Conservation (phyloP, 2,329 filamentous ascomycete species). For the Trichocomaceae sp. region DNA sequence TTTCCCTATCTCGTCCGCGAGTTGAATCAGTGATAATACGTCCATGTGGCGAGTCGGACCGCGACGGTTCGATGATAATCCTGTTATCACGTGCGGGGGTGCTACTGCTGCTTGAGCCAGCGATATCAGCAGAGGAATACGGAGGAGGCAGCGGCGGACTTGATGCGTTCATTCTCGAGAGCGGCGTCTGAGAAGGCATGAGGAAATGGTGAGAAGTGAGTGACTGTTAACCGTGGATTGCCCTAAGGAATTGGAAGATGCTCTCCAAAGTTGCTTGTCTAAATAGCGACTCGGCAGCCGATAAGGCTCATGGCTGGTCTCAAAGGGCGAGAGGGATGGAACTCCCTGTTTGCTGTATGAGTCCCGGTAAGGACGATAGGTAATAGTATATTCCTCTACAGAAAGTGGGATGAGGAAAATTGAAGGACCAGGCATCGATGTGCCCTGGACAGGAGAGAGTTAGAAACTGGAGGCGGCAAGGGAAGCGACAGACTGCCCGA, state of each 20-base stretch:
- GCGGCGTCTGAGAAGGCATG: conserved; percentile 1
- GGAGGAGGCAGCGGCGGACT: background rate
- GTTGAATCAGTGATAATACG: background rate
- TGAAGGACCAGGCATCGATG: background rate
- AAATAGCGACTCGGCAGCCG: background rate
- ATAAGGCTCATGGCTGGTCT: background rate
- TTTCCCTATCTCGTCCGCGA: background rate
- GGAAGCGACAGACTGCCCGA: background rate
- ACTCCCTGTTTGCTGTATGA: background rate
- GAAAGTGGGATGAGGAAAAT: background rate
- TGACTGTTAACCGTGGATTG: background rate
- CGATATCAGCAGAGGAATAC: conserved; percentile 3
- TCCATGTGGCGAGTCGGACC: background rate
- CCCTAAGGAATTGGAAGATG: background rate
- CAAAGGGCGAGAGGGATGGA: background rate
- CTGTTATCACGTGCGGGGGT: conserved; percentile 3
- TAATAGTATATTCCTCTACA: too few relatives aligned
- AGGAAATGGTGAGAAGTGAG: background rate
- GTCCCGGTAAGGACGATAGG: background rate
- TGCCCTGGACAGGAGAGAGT: background rate
- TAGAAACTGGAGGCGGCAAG: too few relatives aligned
- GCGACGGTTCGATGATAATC: background rate
- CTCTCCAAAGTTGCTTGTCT: background rate
- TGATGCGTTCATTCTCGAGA: background rate
- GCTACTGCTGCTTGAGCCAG: conserved; percentile 1